phyloP scores from a whole-genome alignment of 2,329 filamentous ascomycete species.

The Trichophyton simii region DNA sequence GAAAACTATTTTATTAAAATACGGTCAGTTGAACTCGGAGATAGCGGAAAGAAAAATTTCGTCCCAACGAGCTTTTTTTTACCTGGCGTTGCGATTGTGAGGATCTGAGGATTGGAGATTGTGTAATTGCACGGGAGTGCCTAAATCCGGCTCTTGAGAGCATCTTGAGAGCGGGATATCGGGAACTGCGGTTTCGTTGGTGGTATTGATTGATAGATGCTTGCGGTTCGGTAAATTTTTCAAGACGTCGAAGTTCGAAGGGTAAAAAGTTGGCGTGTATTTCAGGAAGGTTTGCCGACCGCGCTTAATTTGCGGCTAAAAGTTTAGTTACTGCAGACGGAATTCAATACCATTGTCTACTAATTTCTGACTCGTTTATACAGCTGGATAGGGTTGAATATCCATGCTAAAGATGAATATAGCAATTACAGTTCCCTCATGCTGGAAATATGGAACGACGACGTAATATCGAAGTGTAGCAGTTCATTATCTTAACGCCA shows the following conservation, averaged over 20 bases:
- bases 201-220: background rate
- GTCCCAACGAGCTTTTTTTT: constrained; percentile 8
- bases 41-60: background rate
- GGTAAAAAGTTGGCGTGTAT: background rate
- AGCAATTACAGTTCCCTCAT: background rate
- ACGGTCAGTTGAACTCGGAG: background rate
- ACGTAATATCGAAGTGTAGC: background rate
- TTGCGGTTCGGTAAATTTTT: background rate
- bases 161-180: constrained; percentile 30
- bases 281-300: constrained; percentile 1
- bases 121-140: constrained; percentile 35
- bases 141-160: constrained; percentile 44
- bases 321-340: too few species aligned
- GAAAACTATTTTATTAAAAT: constrained; percentile 10
- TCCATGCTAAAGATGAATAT: too few species aligned
- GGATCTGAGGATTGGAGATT: constrained; percentile 22
- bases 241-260: background rate
- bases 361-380: too few species aligned
- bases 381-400: too few species aligned
- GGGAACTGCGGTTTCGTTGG: background rate
- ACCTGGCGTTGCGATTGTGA: constrained; percentile 26
- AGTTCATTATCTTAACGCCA: background rate
- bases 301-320: background rate
- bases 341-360: too few species aligned
- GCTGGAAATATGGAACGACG: background rate